Evolutionary conservation across 192 early-diverging fungal species (phyloP), one percentile per base, ranked within the genome.

Genomic region (Gigaspora rosea): DNA sequence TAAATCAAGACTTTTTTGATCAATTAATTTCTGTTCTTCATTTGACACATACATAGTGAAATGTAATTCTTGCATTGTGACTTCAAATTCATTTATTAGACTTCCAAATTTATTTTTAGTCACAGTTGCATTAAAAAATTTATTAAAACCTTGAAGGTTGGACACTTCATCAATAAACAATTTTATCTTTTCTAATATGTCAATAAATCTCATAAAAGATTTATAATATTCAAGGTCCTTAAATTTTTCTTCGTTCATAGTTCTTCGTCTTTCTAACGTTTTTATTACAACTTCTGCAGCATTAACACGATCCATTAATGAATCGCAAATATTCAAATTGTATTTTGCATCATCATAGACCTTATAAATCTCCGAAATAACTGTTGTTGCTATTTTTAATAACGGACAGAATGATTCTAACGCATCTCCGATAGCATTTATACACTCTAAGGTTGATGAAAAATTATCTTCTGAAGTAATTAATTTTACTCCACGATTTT

Each of bases 181-280:
- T 27, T 27, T 27, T 27, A 27, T 27, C 27, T 27, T 27, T 27
- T 27, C 27, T 27, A 27, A 27, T 27, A 27, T 27, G 27, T 27
- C 27, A 27, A 27, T 27, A 27, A 27, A 27, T 27, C 27, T 27
- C 27, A 27, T 27, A 27, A 27, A 27, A 27, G 27, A 27, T 27
- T 35, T 15, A 65, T 16, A 65, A 13, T 65, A 65, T 36, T n/a
- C 16, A 2, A 12, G 27, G 22, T 46, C 8, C 12, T 13, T 22
- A 46, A 65, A 65, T 35, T 65, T 65, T 65, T 65, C 36, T 65
- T 65, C 63, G 16, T 65, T 65, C 8, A 35, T 33, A 35, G 32
- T 15, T 41, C 36, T 32, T 41, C 63, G 10, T 65, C 63, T 65
- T 15, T 41, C 36, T 65, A 65, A 65, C 32, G 35, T 65, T 65